A percentile compares a stretch with the other conserved stretches of the same genome.
These are phyloP conservation scores for Byssothecium circinans DNA, from an alignment of 2,329 filamentous ascomycete species.

Conservation along the genomic window DNA sequence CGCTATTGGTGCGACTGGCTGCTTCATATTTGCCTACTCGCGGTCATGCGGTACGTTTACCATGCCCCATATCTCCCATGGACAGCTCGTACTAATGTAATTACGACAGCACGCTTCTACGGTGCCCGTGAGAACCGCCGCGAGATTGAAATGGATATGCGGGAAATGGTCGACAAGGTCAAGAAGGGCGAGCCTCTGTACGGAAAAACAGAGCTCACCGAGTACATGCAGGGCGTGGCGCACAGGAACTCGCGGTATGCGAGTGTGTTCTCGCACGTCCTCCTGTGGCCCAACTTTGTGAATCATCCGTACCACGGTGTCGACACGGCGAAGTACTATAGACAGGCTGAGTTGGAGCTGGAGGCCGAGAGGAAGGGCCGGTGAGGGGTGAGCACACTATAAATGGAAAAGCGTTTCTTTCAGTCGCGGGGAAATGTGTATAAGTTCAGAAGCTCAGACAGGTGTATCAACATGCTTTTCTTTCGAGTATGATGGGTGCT, in stretches of 20 bases:
- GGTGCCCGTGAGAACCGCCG: constrained; percentile 89
- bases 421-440: constrained; percentile 27
- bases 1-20: constrained; percentile 72
- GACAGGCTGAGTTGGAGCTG: constrained; percentile 89
- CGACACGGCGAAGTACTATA: constrained; percentile 98
- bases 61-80: neutral
- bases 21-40: constrained; percentile 84
- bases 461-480: constrained; percentile 34
- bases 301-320: constrained; percentile 89
- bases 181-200: constrained; percentile 91
- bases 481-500: neutral
- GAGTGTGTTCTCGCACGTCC: constrained; percentile 76
- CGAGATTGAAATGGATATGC: constrained; percentile 95
- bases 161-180: constrained; percentile 95
- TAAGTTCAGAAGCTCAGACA: constrained; percentile 25
- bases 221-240: constrained; percentile 92
- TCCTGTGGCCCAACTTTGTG: constrained; percentile 98
- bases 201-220: constrained; percentile 73
- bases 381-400: constrained; percentile 10
- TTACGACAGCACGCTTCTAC: constrained; percentile 80
- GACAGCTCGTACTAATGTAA: constrained; percentile 7
- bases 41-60: constrained; percentile 73
- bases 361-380: constrained; percentile 66
- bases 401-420: constrained; percentile 19
- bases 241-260: constrained; percentile 91